Evolutionary conservation across 2,329 filamentous ascomycete species (phyloP).

Genomic region (Westerdykella aurantiaca): DNA sequence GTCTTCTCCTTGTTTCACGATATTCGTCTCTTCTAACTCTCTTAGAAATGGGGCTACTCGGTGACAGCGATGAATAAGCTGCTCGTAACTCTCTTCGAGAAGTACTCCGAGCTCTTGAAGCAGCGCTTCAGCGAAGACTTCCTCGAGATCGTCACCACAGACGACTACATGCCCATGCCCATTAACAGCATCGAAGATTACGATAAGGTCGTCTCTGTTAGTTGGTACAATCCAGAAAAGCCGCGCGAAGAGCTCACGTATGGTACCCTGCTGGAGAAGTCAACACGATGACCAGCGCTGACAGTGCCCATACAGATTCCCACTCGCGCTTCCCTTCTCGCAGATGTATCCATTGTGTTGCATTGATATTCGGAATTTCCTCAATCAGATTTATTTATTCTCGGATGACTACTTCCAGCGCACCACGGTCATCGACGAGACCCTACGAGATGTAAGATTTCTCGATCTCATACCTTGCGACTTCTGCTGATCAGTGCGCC

Average conservation of each 20-base stretch:
- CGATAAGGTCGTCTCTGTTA: constrained; percentile 90
- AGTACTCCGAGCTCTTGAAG: constrained; percentile 88
- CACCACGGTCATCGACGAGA: constrained; percentile 83
- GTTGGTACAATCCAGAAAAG: constrained; percentile 89
- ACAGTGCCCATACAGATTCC: constrained; percentile 58
- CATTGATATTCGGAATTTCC: constrained; percentile 94
- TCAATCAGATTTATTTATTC: constrained; percentile 98
- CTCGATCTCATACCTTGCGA: background rate
- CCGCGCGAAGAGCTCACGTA: constrained; percentile 68
- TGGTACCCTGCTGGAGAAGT: constrained; percentile 24
- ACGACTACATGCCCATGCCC: constrained; percentile 99
- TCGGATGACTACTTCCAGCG: constrained; percentile 94
- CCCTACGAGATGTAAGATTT: constrained; percentile 62
- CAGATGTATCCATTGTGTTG: constrained; percentile 99
- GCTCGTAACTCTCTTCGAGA: constrained; percentile 82
- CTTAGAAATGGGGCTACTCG: constrained; percentile 80
- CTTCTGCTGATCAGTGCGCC: constrained; percentile 2
- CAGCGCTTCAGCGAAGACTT: constrained; percentile 92
- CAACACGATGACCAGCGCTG: constrained; percentile 6
- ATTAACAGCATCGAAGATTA: constrained; percentile 88
- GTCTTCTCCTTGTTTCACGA: constrained; percentile 15
- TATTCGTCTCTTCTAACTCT: constrained; percentile 6
- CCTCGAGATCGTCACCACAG: constrained; percentile 81
- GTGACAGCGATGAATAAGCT: constrained; percentile 76
- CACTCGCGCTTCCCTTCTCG: constrained; percentile 92